phyloP scores from a whole-genome alignment of 805 yeast species.

The Candida alai region DNA sequence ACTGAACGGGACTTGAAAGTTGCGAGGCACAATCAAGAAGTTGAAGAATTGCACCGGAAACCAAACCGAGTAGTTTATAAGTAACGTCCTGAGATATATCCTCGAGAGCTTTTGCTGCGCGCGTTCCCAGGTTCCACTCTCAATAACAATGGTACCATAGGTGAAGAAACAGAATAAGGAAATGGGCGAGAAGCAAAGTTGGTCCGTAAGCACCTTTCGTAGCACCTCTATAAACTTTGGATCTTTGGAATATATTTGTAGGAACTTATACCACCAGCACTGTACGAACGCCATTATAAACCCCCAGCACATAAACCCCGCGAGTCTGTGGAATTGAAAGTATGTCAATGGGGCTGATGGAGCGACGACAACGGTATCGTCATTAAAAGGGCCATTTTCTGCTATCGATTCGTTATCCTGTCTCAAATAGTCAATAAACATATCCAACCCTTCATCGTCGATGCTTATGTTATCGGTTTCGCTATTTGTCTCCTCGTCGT shows the following conservation, averaged over 20 bases:
- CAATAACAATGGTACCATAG: conserved; percentile 79
- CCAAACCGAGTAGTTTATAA: conserved; percentile 74
- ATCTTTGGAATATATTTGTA: conserved; percentile 78
- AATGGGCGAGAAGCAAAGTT: conserved; percentile 82
- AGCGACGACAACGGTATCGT: neutral
- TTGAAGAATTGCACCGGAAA: conserved; percentile 77
- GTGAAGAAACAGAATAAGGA: conserved; percentile 77
- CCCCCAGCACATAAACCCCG: conserved; percentile 87
- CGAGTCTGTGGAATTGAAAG: conserved; percentile 67
- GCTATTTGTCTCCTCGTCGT: conserved; percentile 10
- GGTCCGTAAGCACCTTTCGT: conserved; percentile 86
- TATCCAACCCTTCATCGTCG: conserved; percentile 19
- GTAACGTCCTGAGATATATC: conserved; percentile 64
- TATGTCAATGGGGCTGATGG: conserved; percentile 24
- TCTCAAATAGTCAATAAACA: conserved; percentile 32
- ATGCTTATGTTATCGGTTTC: conserved; percentile 6
- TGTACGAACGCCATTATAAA: conserved; percentile 76
- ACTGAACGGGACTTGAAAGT: conserved; percentile 86
- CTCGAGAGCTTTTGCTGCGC: conserved; percentile 59
- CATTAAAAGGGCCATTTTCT: neutral
- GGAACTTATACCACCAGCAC: conserved; percentile 82
- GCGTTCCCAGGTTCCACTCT: conserved; percentile 64
- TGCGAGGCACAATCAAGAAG: conserved; percentile 64
- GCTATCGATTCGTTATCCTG: conserved; percentile 20
- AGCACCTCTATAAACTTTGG: conserved; percentile 82